Percentiles rank a stretch among this genome's conserved stretches.
phyloP scores from a whole-genome alignment of 257 asterid genomes.

The Fraxinus cuspidata region DNA sequence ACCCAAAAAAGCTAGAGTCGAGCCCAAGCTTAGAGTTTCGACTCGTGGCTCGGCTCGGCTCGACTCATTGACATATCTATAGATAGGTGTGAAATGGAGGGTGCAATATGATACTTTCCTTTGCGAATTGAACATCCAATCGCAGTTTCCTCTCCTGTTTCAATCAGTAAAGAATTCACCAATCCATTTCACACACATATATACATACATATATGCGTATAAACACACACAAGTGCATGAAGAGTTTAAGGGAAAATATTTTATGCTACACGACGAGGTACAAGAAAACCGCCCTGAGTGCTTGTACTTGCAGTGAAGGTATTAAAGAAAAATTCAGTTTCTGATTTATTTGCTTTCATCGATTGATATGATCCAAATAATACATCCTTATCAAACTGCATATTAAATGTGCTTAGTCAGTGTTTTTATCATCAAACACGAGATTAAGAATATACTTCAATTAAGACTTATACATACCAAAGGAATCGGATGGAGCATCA shows the following conservation, averaged over 20 bases:
- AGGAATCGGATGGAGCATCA: conserved; percentile 92
- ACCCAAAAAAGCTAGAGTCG: no score
- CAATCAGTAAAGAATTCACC: no score
- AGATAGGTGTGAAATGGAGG: no score
- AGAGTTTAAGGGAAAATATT: conserved; percentile 51
- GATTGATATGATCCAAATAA: conserved; percentile 80
- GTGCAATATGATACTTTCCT: no score
- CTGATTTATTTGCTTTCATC: conserved; percentile 68
- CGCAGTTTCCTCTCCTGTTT: no score
- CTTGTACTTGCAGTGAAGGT: conserved; percentile 96
- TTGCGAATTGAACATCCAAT: no score
- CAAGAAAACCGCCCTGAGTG: conserved; percentile 94
- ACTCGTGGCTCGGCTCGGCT: no score
- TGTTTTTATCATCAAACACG: not conserved
- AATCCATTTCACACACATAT: no score
- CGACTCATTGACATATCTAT: no score
- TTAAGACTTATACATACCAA: conserved; percentile 38
- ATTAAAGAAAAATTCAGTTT: conserved; percentile 86
- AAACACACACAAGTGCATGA: no score
- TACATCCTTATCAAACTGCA: conserved; percentile 94
- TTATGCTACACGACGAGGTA: conserved; percentile 98
- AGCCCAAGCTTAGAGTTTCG: no score
- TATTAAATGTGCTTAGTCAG: conserved; percentile 4
- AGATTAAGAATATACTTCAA: not conserved
- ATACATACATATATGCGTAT: no score